Base-by-base conservation (phyloP, 208 protist genomes). In the Acanthamoeba healyi region DNA sequence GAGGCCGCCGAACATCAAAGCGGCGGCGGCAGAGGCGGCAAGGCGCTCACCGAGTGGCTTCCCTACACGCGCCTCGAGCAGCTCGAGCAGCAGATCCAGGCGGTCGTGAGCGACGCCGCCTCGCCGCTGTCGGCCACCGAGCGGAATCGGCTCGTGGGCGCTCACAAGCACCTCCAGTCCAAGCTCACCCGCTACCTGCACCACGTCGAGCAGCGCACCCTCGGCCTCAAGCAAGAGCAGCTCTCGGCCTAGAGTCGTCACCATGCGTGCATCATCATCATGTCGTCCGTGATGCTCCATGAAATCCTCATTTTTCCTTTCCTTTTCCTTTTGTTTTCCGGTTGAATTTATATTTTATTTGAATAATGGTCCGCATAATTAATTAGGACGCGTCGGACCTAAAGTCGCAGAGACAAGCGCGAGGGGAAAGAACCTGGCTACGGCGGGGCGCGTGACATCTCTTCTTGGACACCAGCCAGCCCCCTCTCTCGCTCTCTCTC, bases 71-170 rank as follows among this genome's bases (percentile, higher is more conserved):
- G 74, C 74, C 44, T 84, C 40, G 42, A 58, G 24, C 74, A 84
- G 74, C 74, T 84, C 40, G 44, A 84, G n/a, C 74, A 84, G 74
- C 74, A 84, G 74, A 84, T 84, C 44, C 74, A 84, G 74, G 74
- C 74, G 29, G 74, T 84, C n/a, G 44, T 56, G n/a, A 40, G 22
- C 74, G 74, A 84, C 32, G 42, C 74, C 74, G 74, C 36, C 6
- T 84, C 74, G 74, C 74, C 74, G 4, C 74, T 84, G 24, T 56
- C 74, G 9, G 38, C 74, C 44, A 84, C 74, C 24, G 74, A 84
- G 26, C 74, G 74, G 42, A 84, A 26, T 17, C 74, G 74, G 17
- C 74, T 84, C 40, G 15, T 38, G 14, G n/a, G 6, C 26, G 38
- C 74, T 12, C 74, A 58, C n/a, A 26, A 56, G 42, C 42, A 84